phyloP scores from a whole-genome alignment of 495 filamentous ascomycete species.

The Penicillium verhagenii region DNA sequence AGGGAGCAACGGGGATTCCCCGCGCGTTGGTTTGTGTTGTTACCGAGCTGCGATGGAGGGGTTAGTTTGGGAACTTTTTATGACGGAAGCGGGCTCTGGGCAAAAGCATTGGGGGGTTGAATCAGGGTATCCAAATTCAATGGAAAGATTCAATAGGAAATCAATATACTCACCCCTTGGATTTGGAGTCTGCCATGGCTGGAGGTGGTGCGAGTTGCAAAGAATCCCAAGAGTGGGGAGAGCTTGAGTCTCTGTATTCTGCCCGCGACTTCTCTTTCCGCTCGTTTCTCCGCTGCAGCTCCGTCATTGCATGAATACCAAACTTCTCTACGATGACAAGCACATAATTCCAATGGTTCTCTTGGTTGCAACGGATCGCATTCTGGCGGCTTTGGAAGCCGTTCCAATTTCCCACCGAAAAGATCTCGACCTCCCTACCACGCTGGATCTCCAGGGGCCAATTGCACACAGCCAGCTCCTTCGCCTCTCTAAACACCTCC shows the following conservation, averaged over 20 bases:
- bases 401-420: slow-evolving; percentile 31
- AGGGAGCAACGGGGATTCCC: slow-evolving; percentile 92
- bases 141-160: not conserved
- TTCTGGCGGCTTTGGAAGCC: slow-evolving; percentile 60
- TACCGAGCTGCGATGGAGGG: slow-evolving; percentile 25
- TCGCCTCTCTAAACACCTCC: slow-evolving; percentile 58
- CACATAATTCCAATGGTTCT: slow-evolving; percentile 61
- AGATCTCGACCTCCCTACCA: slow-evolving; percentile 34
- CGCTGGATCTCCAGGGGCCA: slow-evolving; percentile 58
- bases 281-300: slow-evolving; percentile 15
- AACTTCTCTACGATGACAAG: not conserved
- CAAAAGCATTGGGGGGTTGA: not conserved
- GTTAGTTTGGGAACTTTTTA: slow-evolving; percentile 18
- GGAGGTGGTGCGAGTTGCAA: slow-evolving; percentile 11
- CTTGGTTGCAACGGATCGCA: slow-evolving; percentile 69
- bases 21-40: slow-evolving; percentile 72
- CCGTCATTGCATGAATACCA: not conserved
- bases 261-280: slow-evolving; percentile 6
- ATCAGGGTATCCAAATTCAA: not conserved
- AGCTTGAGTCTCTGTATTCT: slow-evolving; percentile 20
- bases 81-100: not conserved
- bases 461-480: slow-evolving; percentile 82
- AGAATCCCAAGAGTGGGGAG: slow-evolving; percentile 29
- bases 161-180: slow-evolving; percentile 20
- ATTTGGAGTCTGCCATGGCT: slow-evolving; percentile 26